Base-by-base conservation (phyloP, 2,329 filamentous ascomycete species). In the Trichoderma sp. region DNA sequence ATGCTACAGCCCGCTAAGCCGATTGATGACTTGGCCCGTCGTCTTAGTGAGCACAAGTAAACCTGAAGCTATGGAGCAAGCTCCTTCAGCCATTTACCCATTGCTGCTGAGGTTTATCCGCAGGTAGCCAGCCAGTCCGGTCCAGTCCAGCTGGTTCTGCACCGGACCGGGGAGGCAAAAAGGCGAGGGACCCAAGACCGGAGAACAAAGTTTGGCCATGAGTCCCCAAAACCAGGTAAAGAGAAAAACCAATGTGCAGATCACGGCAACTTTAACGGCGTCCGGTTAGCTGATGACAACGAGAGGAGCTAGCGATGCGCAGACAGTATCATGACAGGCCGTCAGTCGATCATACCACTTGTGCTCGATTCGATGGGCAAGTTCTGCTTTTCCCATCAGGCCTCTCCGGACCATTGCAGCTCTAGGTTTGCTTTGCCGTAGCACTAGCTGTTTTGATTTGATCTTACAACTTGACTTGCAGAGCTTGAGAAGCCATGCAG, bases 301-400 rank as follows among this genome's bases (percentile, higher is more conserved):
- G 23, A 28, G 28, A 32, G 34, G 26, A 39, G 65, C 53, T 59
- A 30, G 30, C 26, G 34, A 67, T 67, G 47, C 23, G 39, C 62
- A 50, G 23, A 30, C 55, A 55, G 34, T 15, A 59, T 32, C 7
- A 59, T 47, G 26, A 28, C 55, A 20, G 11, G 11, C 12, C 39
- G 55, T 50, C 55, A 30, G 55, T 65, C 43, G 30, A 67, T 69
- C 66, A 69, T 69, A 58, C 66, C 66, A 69, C 66, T 50, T n/a
- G 26, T 34, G 4, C 28, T 34, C 12, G 32, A 9, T 9, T 34
- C 20, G 11, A 64, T 64, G 62, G 53, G 15, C 17, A 58, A 58
- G 13, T n/a, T 20, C 43, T 17, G 39, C 39, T 7, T 61, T 68
- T 50, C 36, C 55, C 65, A 68, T 47, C 65, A 58, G 65, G 30